Evolutionary conservation across 805 yeast species (phyloP).

Genomic region (Wickerhamomyces subpelliculosus): DNA sequence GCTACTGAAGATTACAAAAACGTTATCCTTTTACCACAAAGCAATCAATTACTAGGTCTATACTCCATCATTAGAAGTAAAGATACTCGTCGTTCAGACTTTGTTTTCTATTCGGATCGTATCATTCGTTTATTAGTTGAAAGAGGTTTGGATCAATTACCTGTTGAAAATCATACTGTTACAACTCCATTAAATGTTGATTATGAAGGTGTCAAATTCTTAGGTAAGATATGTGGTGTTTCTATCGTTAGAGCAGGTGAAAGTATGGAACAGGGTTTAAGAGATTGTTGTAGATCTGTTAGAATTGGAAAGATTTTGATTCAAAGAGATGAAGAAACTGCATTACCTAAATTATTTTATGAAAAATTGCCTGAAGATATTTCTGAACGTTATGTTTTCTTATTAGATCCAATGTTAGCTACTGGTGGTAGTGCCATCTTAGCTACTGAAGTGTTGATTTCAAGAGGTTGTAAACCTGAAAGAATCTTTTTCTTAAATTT

Average conservation of each 20-base stretch:
- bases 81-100: slow-evolving; percentile 79
- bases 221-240: slow-evolving; percentile 96
- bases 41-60: slow-evolving; percentile 82
- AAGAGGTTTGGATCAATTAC: slow-evolving; percentile 90
- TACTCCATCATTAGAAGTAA: slow-evolving; percentile 87
- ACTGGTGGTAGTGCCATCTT: slow-evolving; percentile 97
- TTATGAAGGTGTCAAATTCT: slow-evolving; percentile 72
- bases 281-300: slow-evolving; percentile 96
- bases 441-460: slow-evolving; percentile 88
- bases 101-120: slow-evolving; percentile 91
- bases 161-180: slow-evolving; percentile 65
- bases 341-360: slow-evolving; percentile 83
- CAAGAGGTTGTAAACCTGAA: slow-evolving; percentile 82
- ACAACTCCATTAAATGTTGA: slow-evolving; percentile 70
- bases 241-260: slow-evolving; percentile 98
- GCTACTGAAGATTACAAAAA: slow-evolving; percentile 30
- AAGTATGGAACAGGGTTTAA: slow-evolving; percentile 96
- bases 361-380: slow-evolving; percentile 94
- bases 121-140: slow-evolving; percentile 91
- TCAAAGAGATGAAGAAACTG: slow-evolving; percentile 98
- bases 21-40: slow-evolving; percentile 72
- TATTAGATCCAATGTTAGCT: slow-evolving; percentile 96
- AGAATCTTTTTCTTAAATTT: slow-evolving; percentile 86
- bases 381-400: slow-evolving; percentile 76
- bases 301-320: slow-evolving; percentile 94